Conservation (phyloP, 257 asterid species). For the Anisodus acutangulus region DNA sequence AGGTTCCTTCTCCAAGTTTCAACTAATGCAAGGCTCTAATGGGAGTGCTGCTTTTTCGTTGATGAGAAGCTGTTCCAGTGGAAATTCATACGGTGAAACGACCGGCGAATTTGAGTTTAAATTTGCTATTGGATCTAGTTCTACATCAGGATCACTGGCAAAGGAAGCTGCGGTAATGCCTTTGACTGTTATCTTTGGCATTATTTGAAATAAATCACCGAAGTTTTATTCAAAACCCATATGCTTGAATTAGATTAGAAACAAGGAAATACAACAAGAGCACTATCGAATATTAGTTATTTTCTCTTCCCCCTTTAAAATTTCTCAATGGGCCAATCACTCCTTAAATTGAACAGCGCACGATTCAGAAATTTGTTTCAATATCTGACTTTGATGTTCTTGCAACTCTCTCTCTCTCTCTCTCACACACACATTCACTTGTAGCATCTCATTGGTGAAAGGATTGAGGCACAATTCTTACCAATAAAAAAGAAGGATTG, state of each 20-base stretch:
- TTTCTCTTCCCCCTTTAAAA: background rate
- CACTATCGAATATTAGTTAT: background rate
- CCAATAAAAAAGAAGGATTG: background rate
- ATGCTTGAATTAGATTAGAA: background rate
- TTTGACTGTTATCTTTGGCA: slow-evolving; percentile 14
- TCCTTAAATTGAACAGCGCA: background rate
- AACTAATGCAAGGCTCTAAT: slow-evolving; percentile 68
- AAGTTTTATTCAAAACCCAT: background rate
- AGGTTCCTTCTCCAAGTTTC: slow-evolving; percentile 80
- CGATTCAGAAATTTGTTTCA: slow-evolving; percentile 7
- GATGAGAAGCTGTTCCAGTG: slow-evolving; percentile 46
- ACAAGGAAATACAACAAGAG: background rate
- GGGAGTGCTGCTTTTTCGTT: slow-evolving; percentile 50
- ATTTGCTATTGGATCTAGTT: slow-evolving; percentile 67
- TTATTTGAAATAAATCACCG: background rate
- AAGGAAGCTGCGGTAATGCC: slow-evolving; percentile 58
- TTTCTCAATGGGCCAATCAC: background rate
- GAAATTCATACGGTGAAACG: slow-evolving; percentile 44
- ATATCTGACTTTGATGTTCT: background rate
- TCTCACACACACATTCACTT: background rate
- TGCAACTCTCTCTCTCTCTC: background rate
- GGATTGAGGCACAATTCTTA: background rate
- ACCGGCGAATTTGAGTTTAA: slow-evolving; percentile 77
- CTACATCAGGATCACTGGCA: slow-evolving; percentile 56
- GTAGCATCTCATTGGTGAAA: background rate